Percentiles rank a stretch among this genome's conserved stretches.
These are phyloP conservation scores for Fusarium sp. DNA, from an alignment of 2,329 filamentous ascomycete genomes.

Conservation along the genomic window DNA sequence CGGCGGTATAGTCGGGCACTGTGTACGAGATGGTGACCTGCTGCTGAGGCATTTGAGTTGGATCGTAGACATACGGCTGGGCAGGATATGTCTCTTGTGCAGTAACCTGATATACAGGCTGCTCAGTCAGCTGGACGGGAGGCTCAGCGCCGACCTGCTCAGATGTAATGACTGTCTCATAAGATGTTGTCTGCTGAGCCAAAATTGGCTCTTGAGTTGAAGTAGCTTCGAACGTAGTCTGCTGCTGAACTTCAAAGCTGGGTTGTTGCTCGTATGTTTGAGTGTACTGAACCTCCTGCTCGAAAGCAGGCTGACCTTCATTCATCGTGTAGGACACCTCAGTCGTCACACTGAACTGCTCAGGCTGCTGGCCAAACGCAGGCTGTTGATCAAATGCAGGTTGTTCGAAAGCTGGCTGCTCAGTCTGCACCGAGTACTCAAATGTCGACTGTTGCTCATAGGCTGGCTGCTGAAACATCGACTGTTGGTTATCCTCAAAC, in stretches of 20 bases:
- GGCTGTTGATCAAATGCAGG: neutral
- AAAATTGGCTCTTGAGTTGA: neutral
- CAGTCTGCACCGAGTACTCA: constrained; percentile 6
- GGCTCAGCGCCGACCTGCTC: neutral
- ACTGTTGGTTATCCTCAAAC: neutral
- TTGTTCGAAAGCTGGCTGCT: constrained; percentile 6
- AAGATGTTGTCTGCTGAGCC: neutral
- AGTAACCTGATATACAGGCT: neutral
- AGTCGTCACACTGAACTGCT: neutral
- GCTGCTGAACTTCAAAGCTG: constrained; percentile 9
- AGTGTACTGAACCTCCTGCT: constrained; percentile 7
- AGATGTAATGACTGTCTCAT: neutral
- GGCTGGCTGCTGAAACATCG: constrained; percentile 6
- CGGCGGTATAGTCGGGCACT: neutral
- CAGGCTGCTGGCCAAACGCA: constrained; percentile 7
- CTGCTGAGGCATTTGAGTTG: neutral
- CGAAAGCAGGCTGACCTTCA: neutral
- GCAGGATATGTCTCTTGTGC: neutral
- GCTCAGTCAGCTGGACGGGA: neutral
- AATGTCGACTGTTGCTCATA: constrained; percentile 20
- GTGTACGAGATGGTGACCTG: constrained; percentile 14
- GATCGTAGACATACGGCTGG: constrained; percentile 8
- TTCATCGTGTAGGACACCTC: neutral
- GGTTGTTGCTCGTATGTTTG: constrained; percentile 22
- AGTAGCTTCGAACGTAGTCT: neutral